Base-by-base conservation (phyloP, 139 green algal genomes). In the Volvox africanus region DNA sequence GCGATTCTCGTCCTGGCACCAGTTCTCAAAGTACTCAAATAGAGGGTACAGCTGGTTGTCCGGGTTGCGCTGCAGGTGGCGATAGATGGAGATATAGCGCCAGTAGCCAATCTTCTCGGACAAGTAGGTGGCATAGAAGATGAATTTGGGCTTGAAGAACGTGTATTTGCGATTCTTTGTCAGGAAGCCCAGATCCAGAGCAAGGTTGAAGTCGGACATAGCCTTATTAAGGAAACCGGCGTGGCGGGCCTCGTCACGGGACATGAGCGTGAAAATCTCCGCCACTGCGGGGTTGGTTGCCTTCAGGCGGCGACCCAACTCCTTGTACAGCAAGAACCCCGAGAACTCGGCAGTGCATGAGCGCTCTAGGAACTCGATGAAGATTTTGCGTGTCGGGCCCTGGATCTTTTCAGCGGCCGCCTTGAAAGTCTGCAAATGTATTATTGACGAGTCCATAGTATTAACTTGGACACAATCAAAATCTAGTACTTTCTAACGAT, bases 11-110 rank as follows among this genome's bases (percentile, higher is more conserved):
- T 98, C 97, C 94, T 99, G 98, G 96, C 98, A 99, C 98, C 98
- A 99, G 97, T 99, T 99, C 97, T 99, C 98, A 93, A 99, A 99
- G 96, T 99, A 99, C 94, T 99, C 96, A 91, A 99, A 99, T 86
- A 99, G 96, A 16, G 98, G 98, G 96, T 99, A 99, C 85, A 99
- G 93, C 97, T 99, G 93, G 91, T 98, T 97, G 92, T 99, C 97
- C 22, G 98, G 98, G 96, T 99, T 99, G 91, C 94, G 93, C 94
- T 96, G 94, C 92, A 95, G 90, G 94, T 96, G 92, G 85, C 81
- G 88, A 92, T 96, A 96, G 92, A 96, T 96, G 86, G 67, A 91
- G 93, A 96, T 96, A 92, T 95, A 96, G 86, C 98, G 95, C 98
- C 98, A 99, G 98, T 99, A 99, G 73, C 98, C 98, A 89, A 99